phyloP scores from a whole-genome alignment of 768 basidiomycete genomes.

The Coprinellus micaceus region DNA sequence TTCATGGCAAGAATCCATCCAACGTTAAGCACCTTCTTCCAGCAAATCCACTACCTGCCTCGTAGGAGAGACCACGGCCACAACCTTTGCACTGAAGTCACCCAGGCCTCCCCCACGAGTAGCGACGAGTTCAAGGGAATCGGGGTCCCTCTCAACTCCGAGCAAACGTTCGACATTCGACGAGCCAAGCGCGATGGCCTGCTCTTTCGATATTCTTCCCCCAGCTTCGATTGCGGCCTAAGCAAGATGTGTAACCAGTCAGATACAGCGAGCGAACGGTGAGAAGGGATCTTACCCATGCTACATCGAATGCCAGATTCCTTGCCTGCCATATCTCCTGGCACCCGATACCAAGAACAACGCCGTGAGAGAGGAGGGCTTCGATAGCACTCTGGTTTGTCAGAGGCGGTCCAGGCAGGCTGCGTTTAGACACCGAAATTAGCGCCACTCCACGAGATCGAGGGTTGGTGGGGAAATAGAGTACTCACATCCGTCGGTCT shows the following conservation, averaged over 20 bases:
- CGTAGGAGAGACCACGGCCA: slow-evolving; percentile 50
- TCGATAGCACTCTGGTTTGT: slow-evolving; percentile 52
- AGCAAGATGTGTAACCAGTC: slow-evolving; percentile 1
- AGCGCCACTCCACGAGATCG: no score
- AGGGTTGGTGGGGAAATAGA: no score
- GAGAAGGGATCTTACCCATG: slow-evolving; percentile 60
- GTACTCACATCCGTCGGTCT: slow-evolving; percentile 53
- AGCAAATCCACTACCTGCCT: slow-evolving; percentile 38
- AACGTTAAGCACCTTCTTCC: neutral
- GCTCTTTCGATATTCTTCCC: slow-evolving; percentile 34
- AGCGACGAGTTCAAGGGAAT: slow-evolving; percentile 54
- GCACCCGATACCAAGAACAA: slow-evolving; percentile 67
- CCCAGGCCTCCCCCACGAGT: slow-evolving; percentile 51
- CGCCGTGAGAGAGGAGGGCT: slow-evolving; percentile 60
- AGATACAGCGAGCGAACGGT: neutral
- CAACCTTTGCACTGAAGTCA: slow-evolving; percentile 43
- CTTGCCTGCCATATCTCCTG: slow-evolving; percentile 68
- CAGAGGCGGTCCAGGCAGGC: slow-evolving; percentile 73
- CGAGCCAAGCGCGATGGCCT: slow-evolving; percentile 46
- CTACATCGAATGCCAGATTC: slow-evolving; percentile 75
- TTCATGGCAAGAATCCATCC: no score
- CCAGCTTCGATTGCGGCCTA: slow-evolving; percentile 45
- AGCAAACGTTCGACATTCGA: slow-evolving; percentile 41
- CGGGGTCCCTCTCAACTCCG: slow-evolving; percentile 30
- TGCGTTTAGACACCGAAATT: slow-evolving; percentile 11